These are phyloP conservation scores for Penicillium sp. DNA, from an alignment of 2,329 filamentous ascomycete genomes.

Conservation along the genomic window DNA sequence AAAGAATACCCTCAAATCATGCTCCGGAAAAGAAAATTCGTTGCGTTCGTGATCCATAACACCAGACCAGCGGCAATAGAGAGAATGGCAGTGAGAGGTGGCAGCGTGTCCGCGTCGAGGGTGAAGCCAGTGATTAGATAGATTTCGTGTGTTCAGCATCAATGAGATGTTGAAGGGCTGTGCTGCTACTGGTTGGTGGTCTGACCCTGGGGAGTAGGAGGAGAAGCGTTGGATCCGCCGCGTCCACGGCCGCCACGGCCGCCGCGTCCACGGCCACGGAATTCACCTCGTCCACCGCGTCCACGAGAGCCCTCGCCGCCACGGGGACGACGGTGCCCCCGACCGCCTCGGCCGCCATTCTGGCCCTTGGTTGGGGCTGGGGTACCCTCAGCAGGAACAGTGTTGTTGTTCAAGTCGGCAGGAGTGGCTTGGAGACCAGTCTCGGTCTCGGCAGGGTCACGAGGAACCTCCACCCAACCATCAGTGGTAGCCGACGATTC, in stretches of 20 bases:
- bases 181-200: not conserved
- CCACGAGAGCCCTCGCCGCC: slow-evolving; percentile 39
- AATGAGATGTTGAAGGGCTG: not conserved
- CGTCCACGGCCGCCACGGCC: slow-evolving; percentile 27
- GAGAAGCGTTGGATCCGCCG: slow-evolving; percentile 32
- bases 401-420: slow-evolving; percentile 64
- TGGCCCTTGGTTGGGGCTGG: slow-evolving; percentile 52
- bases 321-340: slow-evolving; percentile 37
- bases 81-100: slow-evolving; percentile 14
- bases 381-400: slow-evolving; percentile 54
- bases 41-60: slow-evolving; percentile 42
- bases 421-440: slow-evolving; percentile 64
- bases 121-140: not conserved
- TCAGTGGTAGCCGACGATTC: slow-evolving; percentile 58
- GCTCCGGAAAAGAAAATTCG: slow-evolving; percentile 33
- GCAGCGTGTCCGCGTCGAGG: slow-evolving; percentile 4
- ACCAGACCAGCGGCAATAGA: slow-evolving; percentile 27
- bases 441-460: slow-evolving; percentile 74
- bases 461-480: slow-evolving; percentile 74
- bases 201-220: slow-evolving; percentile 8
- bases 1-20: slow-evolving; percentile 4
- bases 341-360: slow-evolving; percentile 38
- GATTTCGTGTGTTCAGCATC: not conserved
- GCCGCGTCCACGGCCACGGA: slow-evolving; percentile 30
- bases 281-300: slow-evolving; percentile 33